Evolutionary conservation across 2,329 filamentous ascomycete species (phyloP).

Genomic region (Nigrospora osmanthi): DNA sequence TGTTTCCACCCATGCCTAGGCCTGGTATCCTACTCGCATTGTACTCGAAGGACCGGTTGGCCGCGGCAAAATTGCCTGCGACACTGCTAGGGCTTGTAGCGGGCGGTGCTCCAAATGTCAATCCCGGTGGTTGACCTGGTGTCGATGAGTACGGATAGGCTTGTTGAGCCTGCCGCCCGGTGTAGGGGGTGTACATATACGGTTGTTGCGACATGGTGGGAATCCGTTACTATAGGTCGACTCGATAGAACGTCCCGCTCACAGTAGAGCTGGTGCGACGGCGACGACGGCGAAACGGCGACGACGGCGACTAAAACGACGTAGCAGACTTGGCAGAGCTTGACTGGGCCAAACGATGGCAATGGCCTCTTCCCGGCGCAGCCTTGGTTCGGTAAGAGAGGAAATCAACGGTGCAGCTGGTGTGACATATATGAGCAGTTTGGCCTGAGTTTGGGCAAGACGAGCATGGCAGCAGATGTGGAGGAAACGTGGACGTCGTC

Average conservation of each 20-base stretch:
- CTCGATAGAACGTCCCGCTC: too few relatives aligned
- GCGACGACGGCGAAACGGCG: too few relatives aligned
- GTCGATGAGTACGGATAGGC: slow-evolving; percentile 5
- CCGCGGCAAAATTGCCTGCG: not conserved
- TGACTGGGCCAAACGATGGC: too few relatives aligned
- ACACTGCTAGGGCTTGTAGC: not conserved
- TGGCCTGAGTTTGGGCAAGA: not conserved
- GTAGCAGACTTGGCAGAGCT: too few relatives aligned
- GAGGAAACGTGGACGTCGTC: too few relatives aligned
- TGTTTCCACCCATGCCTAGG: not conserved
- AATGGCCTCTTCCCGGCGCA: too few relatives aligned
- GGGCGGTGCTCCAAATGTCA: not conserved
- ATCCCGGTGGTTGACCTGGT: slow-evolving; percentile 1
- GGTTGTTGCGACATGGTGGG: not conserved
- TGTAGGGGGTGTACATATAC: not conserved
- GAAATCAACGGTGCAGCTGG: not conserved
- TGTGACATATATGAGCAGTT: not conserved
- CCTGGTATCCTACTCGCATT: slow-evolving; percentile 3
- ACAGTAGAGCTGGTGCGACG: too few relatives aligned
- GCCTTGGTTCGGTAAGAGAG: too few relatives aligned
- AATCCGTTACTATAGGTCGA: too few relatives aligned
- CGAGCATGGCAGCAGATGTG: not conserved
- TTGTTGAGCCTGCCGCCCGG: slow-evolving; percentile 2
- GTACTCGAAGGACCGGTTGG: slow-evolving; percentile 8
- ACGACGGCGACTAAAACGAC: too few relatives aligned